phyloP scores from a whole-genome alignment of 2,329 filamentous ascomycete species.

The Colletotrichum gigasporum region DNA sequence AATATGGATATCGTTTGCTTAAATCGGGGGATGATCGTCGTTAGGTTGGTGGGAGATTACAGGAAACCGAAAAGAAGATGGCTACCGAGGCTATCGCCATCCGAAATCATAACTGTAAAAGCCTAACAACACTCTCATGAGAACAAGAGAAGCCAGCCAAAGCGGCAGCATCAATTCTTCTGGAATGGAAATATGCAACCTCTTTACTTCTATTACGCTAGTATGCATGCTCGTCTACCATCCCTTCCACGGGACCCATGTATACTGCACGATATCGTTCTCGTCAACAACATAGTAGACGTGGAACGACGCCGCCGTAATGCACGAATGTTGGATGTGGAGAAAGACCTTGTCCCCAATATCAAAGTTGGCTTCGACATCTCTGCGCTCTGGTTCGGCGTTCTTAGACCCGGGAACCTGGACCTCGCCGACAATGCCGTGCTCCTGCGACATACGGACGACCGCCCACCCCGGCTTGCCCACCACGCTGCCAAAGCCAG shows the following conservation, averaged over 20 bases:
- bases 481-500: conserved; percentile 42
- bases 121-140: too few species aligned
- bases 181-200: too few species aligned
- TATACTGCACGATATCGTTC: conserved; percentile 42
- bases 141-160: too few species aligned
- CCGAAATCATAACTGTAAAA: too few species aligned
- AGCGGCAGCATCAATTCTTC: too few species aligned
- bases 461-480: conserved; percentile 42
- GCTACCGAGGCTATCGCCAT: too few species aligned
- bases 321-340: conserved; percentile 46
- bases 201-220: background rate
- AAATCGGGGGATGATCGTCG: conserved; percentile 6
- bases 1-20: conserved; percentile 60
- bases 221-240: conserved; percentile 33
- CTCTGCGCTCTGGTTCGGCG: conserved; percentile 21
- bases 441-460: conserved; percentile 47
- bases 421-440: conserved; percentile 42
- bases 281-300: conserved; percentile 48
- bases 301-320: conserved; percentile 46
- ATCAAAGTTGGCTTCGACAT: conserved; percentile 40
- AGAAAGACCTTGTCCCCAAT: conserved; percentile 45
- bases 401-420: conserved; percentile 14
- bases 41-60: too few species aligned
- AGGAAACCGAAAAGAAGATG: too few species aligned
- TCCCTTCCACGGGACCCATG: conserved; percentile 50